These are phyloP conservation scores for Colletotrichum tropicicola DNA, from an alignment of 2,329 filamentous ascomycete species.

Conservation along the genomic window DNA sequence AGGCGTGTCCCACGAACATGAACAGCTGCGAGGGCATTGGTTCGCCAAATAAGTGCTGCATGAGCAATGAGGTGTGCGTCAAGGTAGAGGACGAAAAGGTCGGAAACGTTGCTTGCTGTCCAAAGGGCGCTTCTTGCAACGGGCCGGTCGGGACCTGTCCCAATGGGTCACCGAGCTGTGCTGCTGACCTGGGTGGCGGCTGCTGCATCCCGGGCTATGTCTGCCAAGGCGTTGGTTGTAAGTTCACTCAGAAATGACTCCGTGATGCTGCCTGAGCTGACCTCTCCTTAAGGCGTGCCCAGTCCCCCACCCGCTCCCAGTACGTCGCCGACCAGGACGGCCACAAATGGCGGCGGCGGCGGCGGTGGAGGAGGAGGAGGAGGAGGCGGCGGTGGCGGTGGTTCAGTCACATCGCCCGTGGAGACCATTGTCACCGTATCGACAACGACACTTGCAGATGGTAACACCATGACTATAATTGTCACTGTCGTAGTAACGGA, in stretches of 20 bases:
- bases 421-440: conserved; percentile 38
- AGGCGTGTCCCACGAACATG: conserved; percentile 75
- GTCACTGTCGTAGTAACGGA: conserved; percentile 51
- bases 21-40: conserved; percentile 70
- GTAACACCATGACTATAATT: conserved; percentile 48
- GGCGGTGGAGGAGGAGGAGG: background rate
- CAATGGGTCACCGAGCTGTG: conserved; percentile 70
- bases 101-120: conserved; percentile 80
- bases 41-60: conserved; percentile 78
- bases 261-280: conserved; percentile 5
- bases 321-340: conserved; percentile 33
- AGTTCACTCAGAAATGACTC: conserved; percentile 43
- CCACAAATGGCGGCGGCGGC: conserved; percentile 6
- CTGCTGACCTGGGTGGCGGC: conserved; percentile 72
- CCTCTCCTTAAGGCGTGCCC: conserved; percentile 41
- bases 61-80: conserved; percentile 72
- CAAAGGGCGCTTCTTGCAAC: conserved; percentile 68
- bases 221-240: conserved; percentile 77
- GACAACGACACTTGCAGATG: conserved; percentile 39
- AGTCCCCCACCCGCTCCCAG: conserved; percentile 36
- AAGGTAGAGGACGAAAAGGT: conserved; percentile 68
- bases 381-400: background rate
- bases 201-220: conserved; percentile 79
- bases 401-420: conserved; percentile 40
- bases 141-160: conserved; percentile 71